Percentiles rank a stretch among this genome's conserved stretches.
These are phyloP conservation scores for Ophiostoma sp. DNA, from an alignment of 2,329 filamentous ascomycete species.

Conservation along the genomic window DNA sequence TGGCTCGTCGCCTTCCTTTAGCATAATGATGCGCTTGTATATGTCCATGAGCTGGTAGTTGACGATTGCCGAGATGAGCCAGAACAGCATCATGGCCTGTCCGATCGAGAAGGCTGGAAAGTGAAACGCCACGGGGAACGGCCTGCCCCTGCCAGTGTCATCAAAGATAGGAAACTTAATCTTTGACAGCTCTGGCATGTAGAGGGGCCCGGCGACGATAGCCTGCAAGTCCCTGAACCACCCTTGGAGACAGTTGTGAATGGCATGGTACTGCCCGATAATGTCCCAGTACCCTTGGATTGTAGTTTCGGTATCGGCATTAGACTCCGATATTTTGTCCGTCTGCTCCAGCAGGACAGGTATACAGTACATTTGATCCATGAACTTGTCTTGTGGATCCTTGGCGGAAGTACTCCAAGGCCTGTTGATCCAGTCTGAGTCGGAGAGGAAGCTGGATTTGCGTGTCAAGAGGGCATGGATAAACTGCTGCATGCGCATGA, in stretches of 20 bases:
- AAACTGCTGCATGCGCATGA: conserved; percentile 27
- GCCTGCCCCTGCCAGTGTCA: conserved; percentile 12
- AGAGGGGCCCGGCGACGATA: conserved; percentile 25
- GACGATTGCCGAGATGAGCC: conserved; percentile 24
- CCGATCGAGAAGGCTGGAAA: conserved; percentile 28
- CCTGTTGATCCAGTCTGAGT: conserved; percentile 23
- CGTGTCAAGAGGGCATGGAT: conserved; percentile 23
- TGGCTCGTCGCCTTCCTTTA: neutral
- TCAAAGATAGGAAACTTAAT: conserved; percentile 14
- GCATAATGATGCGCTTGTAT: conserved; percentile 14
- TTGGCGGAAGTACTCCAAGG: conserved; percentile 26
- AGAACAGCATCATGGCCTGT: conserved; percentile 26
- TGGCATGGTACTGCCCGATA: conserved; percentile 20
- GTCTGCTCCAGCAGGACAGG: conserved; percentile 23
- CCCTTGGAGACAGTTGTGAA: conserved; percentile 18
- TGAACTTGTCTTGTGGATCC: conserved; percentile 26
- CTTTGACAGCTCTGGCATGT: conserved; percentile 26
- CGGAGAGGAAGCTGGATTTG: conserved; percentile 24
- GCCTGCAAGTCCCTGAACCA: conserved; percentile 24
- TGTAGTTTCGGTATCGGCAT: neutral
- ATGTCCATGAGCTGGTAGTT: conserved; percentile 23
- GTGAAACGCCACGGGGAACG: conserved; percentile 28
- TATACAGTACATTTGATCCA: conserved; percentile 27
- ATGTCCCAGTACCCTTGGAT: conserved; percentile 16
- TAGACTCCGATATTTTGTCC: conserved; percentile 13